Conservation (phyloP, 148 eudicot species). For the Arctostaphylos glauca region DNA sequence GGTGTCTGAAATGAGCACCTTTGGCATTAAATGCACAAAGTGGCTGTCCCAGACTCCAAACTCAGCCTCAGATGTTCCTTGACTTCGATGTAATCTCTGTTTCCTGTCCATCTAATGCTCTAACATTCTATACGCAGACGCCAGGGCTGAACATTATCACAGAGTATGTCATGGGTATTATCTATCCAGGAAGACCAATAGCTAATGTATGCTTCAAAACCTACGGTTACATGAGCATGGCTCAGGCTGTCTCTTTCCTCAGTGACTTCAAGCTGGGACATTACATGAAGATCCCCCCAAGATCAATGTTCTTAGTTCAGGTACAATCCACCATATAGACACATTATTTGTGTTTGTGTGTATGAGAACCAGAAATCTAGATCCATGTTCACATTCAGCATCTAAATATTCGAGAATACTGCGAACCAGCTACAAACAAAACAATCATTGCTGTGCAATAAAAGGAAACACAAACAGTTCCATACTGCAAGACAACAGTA, state of each 20-base stretch:
- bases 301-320: conserved; percentile 99
- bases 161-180: conserved; percentile 89
- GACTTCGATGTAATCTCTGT: background rate
- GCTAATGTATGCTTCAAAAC: conserved; percentile 96
- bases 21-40: background rate
- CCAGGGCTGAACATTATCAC: conserved; percentile 96
- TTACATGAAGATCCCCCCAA: conserved; percentile 99
- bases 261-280: conserved; percentile 98
- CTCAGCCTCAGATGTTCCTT: background rate
- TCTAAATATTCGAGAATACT: background rate
- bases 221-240: conserved; percentile 98
- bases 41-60: background rate
- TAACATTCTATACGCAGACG: conserved; percentile 56
- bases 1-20: background rate
- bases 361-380: background rate
- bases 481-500: background rate
- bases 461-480: background rate
- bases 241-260: conserved; percentile 96
- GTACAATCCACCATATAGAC: conserved; percentile 31
- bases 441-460: background rate
- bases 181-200: conserved; percentile 91
- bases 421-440: background rate
- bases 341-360: background rate
- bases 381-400: background rate
- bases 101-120: conserved; percentile 12